Evolutionary conservation across 192 early-diverging fungal species (phyloP), one percentile per base, ranked within the genome.

Genomic region (Entomortierella lignicola): DNA sequence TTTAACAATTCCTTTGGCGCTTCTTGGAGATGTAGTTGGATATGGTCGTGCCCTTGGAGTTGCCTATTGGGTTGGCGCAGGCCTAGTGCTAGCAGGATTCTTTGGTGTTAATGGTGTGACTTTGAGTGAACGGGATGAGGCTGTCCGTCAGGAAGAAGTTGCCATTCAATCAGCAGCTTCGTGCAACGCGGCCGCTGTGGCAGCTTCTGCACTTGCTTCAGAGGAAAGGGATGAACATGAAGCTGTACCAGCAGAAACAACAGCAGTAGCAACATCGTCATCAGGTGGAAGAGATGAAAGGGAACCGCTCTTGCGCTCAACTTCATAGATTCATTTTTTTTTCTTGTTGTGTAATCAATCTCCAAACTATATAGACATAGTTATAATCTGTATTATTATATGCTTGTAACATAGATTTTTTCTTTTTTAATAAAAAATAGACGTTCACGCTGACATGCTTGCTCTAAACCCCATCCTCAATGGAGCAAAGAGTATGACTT

Each of bases 31-130:
- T 69, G 66, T 91, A n/a, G 30, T 92, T 25, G 84, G 92, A 41
- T 91, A 93, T 66, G 87, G 87, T 7, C 43, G 89, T 30, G 60
- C 77, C 8, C 84, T 86, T 7, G 82, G 82, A 39, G 29, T 63
- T 30, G 77, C 82, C 3, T 93, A 93, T 68, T 90, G 84, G 59
- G 39, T 90, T 15, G 94, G 94, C 4, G 94, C 90, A 20, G 55
- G 80, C 3, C 69, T 95, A 39, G 86, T 95, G 0, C 62, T 94
- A 21, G 62, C 68, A 41, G 94, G 91, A 0, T 95, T 95, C 66
- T 66, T 95, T 66, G 86, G 69, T 2, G 89, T 91, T 0, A 93
- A 91, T 60, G 77, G 77, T 17, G 81, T 68, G 0, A 71, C 82
- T 20, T 30, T 85, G 26, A 71, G 61, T 56, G 81, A 83, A 51